Evolutionary conservation across 140 eudicot species (phyloP).

Genomic region (Stevia rebaudiana): DNA sequence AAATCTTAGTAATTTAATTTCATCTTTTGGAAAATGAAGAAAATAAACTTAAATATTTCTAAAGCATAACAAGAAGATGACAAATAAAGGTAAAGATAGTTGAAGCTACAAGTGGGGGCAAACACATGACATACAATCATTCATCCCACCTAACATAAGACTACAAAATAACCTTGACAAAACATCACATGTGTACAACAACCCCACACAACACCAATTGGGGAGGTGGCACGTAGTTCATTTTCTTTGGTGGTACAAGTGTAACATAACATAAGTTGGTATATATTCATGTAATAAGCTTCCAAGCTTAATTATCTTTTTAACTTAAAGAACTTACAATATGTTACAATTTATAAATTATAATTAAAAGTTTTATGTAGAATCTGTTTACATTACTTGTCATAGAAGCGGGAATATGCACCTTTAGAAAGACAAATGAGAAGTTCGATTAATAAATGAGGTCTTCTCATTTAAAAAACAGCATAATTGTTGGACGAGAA

Average conservation of each 20-base stretch:
- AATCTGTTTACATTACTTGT: background rate
- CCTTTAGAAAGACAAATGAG: background rate
- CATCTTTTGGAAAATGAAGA: background rate
- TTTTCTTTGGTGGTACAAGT: background rate
- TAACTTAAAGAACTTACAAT: background rate
- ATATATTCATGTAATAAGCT: background rate
- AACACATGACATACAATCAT: conserved; percentile 20
- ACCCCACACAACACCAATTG: conserved; percentile 10
- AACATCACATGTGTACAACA: conserved; percentile 18
- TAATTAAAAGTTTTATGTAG: background rate
- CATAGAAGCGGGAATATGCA: no score
- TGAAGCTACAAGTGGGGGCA: conserved; percentile 23
- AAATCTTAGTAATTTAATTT: background rate
- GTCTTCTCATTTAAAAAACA: no score
- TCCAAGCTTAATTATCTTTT: background rate
- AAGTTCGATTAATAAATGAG: background rate
- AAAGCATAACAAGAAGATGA: conserved; percentile 5
- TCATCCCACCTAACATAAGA: conserved; percentile 23
- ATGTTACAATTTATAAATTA: background rate
- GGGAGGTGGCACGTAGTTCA: conserved; percentile 15
- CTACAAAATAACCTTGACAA: conserved; percentile 18
- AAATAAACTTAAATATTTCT: background rate
- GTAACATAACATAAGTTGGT: background rate
- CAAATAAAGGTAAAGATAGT: conserved; percentile 7
- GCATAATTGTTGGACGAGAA: no score